Evolutionary conservation across 192 early-diverging fungal genomes (phyloP), one percentile per base, ranked within the genome.

Genomic region (Podila minutissima): DNA sequence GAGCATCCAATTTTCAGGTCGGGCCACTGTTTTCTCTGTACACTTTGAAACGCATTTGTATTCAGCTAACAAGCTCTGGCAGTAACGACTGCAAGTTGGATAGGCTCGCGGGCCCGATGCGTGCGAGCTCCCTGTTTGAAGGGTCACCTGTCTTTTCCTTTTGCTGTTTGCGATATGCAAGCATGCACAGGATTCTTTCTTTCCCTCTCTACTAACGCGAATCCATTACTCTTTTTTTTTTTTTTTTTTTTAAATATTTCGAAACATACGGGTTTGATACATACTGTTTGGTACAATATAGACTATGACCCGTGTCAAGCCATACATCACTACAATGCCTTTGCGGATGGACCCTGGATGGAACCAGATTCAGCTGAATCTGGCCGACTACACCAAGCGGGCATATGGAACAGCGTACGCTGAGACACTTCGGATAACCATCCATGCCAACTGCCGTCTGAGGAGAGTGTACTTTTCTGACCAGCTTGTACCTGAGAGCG

Each of bases 321-420:
- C 95, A 5, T 93, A 90, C 41, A 94, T 99, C 65, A 92, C 93
- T 46, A 94, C 94, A 2, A 93, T 99, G 95, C 97, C 96, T 3
- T 87, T 99, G 89, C 90, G 94, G 10, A 83, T 99, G 50, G 97
- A 99, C 70, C 88, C 93, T 67, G 96, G 96, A 11, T 99, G 97
- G 97, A 99, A 99, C 79, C 94, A 99, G 78, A 90, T 99, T 69
- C 92, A 93, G 64, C 89, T 99, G 74, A 94, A 99, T 72, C 74
- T 99, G 69, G 92, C 89, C 2, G 94, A 96, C 70, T 95, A 94
- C 82, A 94, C 94, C 6, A 86, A 91, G 48, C 88, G 93, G n/a
- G 92, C 92, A 1, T 99, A 97, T 79, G 96, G 95, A 31, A 95
- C 96, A 32, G 88, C 90, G 61, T 95, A 96, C 76, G 91, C 88